phyloP scores from a whole-genome alignment of 2,329 filamentous ascomycete species.

The Sporothrix dimorphospora region DNA sequence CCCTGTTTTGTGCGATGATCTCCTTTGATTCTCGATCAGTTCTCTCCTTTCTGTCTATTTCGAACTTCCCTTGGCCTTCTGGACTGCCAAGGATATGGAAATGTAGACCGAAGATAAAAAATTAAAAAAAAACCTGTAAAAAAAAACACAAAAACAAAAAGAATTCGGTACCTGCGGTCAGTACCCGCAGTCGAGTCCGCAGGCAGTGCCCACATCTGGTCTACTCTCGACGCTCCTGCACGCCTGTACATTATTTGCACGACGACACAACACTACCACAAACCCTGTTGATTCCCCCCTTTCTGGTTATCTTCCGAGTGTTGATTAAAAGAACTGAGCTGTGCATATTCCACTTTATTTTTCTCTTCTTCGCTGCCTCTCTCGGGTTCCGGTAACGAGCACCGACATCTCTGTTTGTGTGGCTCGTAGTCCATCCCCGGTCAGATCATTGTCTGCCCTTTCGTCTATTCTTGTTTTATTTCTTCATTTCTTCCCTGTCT shows the following conservation, averaged over 20 bases:
- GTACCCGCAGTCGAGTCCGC: not conserved
- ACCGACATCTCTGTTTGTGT: not conserved
- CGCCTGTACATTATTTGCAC: not conserved
- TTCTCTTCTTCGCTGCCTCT: not conserved
- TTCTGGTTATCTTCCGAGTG: conserved; percentile 16
- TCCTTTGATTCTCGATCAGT: no score
- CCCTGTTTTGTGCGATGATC: conserved; percentile 23
- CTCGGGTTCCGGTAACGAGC: conserved; percentile 18
- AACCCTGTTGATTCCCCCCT: not conserved
- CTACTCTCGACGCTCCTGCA: conserved; percentile 1
- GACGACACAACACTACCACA: not conserved
- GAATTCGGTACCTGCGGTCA: not conserved
- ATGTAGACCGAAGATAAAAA: not conserved
- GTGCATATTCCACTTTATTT: conserved; percentile 12
- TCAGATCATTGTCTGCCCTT: not conserved
- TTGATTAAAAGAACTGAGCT: not conserved
- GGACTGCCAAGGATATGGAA: not conserved
- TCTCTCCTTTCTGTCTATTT: not conserved
- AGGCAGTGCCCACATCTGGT: not conserved
- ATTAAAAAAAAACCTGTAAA: not conserved
- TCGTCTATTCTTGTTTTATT: not conserved
- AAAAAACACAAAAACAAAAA: not conserved
- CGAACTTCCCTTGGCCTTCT: not conserved
- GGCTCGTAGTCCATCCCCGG: not conserved
- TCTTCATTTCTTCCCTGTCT: not conserved